Evolutionary conservation across 2,329 filamentous ascomycete genomes (phyloP), one percentile per base, ranked within the genome.

Genomic region (Parastagonospora nodorum): DNA sequence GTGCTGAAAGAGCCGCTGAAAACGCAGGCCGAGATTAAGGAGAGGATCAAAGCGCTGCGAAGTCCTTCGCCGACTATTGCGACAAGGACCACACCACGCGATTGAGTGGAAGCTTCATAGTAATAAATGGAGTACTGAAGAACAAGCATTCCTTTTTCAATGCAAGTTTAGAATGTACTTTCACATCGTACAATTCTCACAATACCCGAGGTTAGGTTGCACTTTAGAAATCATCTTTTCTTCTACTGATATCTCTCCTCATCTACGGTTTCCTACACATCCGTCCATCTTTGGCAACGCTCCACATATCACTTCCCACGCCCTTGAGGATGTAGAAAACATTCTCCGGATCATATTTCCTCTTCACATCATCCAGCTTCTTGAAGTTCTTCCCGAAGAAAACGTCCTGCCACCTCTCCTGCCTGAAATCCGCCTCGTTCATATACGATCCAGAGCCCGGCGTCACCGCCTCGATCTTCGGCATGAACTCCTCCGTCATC

Each of bases 351-450:
- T 31, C 28, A 16, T 32, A 43, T 14, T 38, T 38, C 16, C 45
- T 29, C 28, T 48, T 42, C 8, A 48, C 55, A 16, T 45, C 28
- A 27, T 53, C 45, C 11, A 66, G 46, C 45, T 51, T 52, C 8
- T 28, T 32, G 97, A 78, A 3, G 87, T 86, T 0, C 92, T 89
- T 76, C 27, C 54, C 54, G 11, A 53, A 68, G 40, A 64, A 66
- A 7, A 46, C 51, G 11, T 43, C 14, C 48, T 61, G 51, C 57
- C 57, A 68, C 37, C 58, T 49, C 24, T 51, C 44, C 45, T 64
- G 53, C 12, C 55, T 48, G 44, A 61, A 59, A 37, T 67, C 59
- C 6, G 58, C 63, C 47, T 68, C 64, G 49, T 62, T 68, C 50
- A 67, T 55, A 46, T 68, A 68, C 10, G 60, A 54, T 5, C 60